These are phyloP conservation scores for Glonium stellatum DNA, from an alignment of 495 filamentous ascomycete genomes.

Conservation along the genomic window DNA sequence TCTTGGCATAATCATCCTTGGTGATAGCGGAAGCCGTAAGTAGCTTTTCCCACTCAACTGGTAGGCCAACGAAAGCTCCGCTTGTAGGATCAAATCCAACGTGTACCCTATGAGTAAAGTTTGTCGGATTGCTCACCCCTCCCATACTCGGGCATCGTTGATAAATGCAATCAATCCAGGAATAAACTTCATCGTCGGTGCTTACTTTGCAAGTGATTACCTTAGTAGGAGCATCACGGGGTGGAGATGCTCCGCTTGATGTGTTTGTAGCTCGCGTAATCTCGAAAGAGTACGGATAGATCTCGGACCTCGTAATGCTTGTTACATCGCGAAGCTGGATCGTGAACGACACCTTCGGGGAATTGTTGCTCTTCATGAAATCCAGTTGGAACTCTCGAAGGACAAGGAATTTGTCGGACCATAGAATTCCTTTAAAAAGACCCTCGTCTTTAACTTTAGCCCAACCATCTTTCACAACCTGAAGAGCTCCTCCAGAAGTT, in stretches of 20 bases:
- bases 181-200: conserved; percentile 90
- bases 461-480: conserved; percentile 80
- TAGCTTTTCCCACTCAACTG: conserved; percentile 92
- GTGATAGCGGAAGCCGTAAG: conserved; percentile 93
- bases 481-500: conserved; percentile 53
- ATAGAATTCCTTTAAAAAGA: conserved; percentile 68
- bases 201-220: conserved; percentile 84
- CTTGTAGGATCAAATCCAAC: conserved; percentile 93
- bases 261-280: conserved; percentile 65
- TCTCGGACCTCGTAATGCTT: conserved; percentile 77
- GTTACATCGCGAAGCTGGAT: conserved; percentile 79
- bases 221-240: conserved; percentile 68
- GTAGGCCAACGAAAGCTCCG: conserved; percentile 87
- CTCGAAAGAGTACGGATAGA: conserved; percentile 82
- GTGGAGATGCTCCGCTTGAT: conserved; percentile 48
- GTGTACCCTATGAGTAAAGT: conserved; percentile 93
- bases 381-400: conserved; percentile 82
- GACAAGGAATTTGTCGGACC: conserved; percentile 84
- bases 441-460: conserved; percentile 83
- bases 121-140: conserved; percentile 94
- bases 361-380: conserved; percentile 79
- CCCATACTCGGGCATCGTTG: conserved; percentile 94
- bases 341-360: conserved; percentile 68
- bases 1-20: conserved; percentile 94
- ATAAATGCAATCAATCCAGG: conserved; percentile 97